Evolutionary conservation across 306 rosid species (phyloP).

Genomic region (Rubus parviflorus): DNA sequence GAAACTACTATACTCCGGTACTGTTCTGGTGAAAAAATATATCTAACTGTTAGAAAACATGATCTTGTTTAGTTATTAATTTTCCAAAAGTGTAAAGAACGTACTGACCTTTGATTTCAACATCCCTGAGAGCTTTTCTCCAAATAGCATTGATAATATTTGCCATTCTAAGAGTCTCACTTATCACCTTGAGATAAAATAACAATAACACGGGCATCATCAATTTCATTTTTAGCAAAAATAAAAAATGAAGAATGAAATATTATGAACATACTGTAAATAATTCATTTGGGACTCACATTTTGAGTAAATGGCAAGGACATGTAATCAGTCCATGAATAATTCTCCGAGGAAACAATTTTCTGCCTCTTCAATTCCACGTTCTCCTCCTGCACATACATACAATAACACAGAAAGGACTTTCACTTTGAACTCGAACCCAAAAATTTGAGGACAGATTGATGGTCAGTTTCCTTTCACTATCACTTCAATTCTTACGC

Average conservation of each 20-base stretch:
- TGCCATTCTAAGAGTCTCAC: conserved; percentile 91
- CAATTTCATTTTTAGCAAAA: background rate
- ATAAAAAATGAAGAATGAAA: background rate
- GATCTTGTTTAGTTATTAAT: background rate
- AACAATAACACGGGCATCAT: background rate
- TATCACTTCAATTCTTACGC: background rate
- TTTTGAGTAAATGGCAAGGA: conserved; percentile 80
- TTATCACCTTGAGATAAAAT: conserved; percentile 58
- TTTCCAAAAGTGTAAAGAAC: conserved; percentile 3
- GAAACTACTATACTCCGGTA: background rate
- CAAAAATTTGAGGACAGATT: background rate
- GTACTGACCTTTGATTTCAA: conserved; percentile 68
- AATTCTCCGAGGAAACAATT: conserved; percentile 32
- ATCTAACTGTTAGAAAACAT: background rate
- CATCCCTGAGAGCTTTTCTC: conserved; percentile 81
- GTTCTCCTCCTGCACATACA: conserved; percentile 72
- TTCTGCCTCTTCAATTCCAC: conserved; percentile 71
- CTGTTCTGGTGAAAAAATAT: background rate
- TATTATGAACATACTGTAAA: background rate
- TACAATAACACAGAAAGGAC: conserved; percentile 3
- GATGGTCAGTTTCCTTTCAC: conserved; percentile 2
- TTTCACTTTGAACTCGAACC: conserved; percentile 7
- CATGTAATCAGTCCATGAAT: conserved; percentile 83
- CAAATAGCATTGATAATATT: conserved; percentile 89
- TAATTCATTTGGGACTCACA: conserved; percentile 45